Base-by-base conservation (phyloP, 2,329 filamentous ascomycete genomes). In the Penicillium freii region DNA sequence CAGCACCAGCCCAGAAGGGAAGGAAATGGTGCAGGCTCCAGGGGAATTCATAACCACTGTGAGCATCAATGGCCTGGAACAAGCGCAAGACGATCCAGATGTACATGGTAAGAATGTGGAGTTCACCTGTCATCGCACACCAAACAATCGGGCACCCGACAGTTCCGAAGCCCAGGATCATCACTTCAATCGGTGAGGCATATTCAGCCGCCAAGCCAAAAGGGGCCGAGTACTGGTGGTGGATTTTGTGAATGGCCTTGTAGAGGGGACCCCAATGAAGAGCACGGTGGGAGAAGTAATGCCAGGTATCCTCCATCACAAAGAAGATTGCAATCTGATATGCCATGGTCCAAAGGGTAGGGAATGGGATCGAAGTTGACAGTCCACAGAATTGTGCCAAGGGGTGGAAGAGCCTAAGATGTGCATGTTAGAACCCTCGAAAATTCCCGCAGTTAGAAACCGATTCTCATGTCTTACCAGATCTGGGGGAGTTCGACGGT, bases 71-170 rank as follows among this genome's bases (percentile, higher is more conserved):
- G 70, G 94, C 94, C 81, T 99, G 94, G 84, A 96, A 95, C 21
- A 99, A 82, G 67, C 94, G 92, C 66, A 92, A 82, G 53, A 91
- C 81, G 70, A 99, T 97, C 94, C 94, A 99, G 64, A 89, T 73
- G 79, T 97, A 99, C 92, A 99, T 97, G 69, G 94, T 99, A 74
- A 97, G 75, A 61, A 99, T 90, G 78, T 99, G 94, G 38, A 99
- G 83, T 64, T 99, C 87, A 64, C 87, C 86, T 44, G 92, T 96
- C 70, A 96, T 64, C 45, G 85, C 85, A 69, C 90, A 91, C 87
- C 91, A 94, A 39, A 95, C 63, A 64, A 97, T 89, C 36, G 94
- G 94, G 36, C 84, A 82, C 59, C 90, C 86, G 62, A 99, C 88
- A 1, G 89, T 89, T 62, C 94, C 94, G 57, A 96, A 82, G 39